Percentiles rank a stretch among this genome's conserved stretches.
These are phyloP conservation scores for Leccinum disarticulatum DNA, from an alignment of 768 basidiomycete species.

Conservation along the genomic window DNA sequence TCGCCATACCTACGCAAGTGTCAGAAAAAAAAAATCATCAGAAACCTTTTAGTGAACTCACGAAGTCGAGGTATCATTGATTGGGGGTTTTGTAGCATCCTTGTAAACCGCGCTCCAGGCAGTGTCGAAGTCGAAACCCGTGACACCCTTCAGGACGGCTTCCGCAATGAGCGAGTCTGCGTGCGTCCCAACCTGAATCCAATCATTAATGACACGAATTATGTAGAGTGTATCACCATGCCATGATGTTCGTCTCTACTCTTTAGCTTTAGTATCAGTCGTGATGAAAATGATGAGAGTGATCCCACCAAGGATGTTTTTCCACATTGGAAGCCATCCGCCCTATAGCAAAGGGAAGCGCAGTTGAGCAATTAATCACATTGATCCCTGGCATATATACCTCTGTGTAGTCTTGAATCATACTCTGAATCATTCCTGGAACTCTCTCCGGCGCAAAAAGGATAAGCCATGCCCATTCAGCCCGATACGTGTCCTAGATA, in stretches of 20 bases:
- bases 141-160: conserved; percentile 64
- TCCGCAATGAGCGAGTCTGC: conserved; percentile 78
- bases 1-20: conserved; percentile 54
- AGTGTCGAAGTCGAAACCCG: conserved; percentile 57
- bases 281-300: not conserved
- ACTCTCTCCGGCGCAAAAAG: conserved; percentile 76
- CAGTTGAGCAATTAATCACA: not conserved
- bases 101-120: conserved; percentile 78
- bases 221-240: conserved; percentile 13
- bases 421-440: conserved; percentile 72
- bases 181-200: conserved; percentile 65
- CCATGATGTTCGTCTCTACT: conserved; percentile 82
- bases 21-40: no score
- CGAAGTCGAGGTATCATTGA: conserved; percentile 51
- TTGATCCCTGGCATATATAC: conserved; percentile 29
- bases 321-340: conserved; percentile 91
- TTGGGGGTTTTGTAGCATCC: conserved; percentile 64
- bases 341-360: conserved; percentile 37
- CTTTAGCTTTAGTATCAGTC: not conserved
- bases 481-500: conserved; percentile 71
- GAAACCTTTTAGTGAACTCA: conserved; percentile 29
- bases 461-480: conserved; percentile 78
- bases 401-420: conserved; percentile 77
- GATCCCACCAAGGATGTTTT: conserved; percentile 66
- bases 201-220: not conserved